phyloP scores from a whole-genome alignment of 805 yeast species.

The Wickerhamiella galacta region DNA sequence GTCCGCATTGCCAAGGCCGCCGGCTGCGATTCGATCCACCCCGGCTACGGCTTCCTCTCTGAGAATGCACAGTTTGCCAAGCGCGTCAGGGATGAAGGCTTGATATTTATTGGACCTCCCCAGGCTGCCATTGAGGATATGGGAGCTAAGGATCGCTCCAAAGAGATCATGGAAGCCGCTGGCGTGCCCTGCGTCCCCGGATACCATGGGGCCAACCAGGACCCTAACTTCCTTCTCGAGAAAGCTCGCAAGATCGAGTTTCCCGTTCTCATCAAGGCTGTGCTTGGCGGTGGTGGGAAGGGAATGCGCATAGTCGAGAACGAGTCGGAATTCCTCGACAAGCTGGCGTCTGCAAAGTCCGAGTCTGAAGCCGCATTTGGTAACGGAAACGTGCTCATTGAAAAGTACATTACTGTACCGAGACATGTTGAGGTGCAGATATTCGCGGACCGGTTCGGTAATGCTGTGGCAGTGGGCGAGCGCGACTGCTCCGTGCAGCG shows the following conservation, averaged over 20 bases:
- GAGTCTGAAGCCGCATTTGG: slow-evolving; percentile 40
- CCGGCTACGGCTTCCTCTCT: slow-evolving; percentile 40
- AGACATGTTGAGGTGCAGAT: slow-evolving; percentile 41
- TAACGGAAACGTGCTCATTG: slow-evolving; percentile 37
- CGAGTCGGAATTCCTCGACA: slow-evolving; percentile 31
- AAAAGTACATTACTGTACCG: slow-evolving; percentile 37
- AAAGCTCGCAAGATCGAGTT: slow-evolving; percentile 23
- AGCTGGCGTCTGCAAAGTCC: slow-evolving; percentile 35
- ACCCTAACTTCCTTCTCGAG: slow-evolving; percentile 13
- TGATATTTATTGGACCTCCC: slow-evolving; percentile 22
- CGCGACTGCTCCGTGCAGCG: slow-evolving; percentile 42
- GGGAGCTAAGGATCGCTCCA: slow-evolving; percentile 21
- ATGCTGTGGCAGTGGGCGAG: slow-evolving; percentile 40
- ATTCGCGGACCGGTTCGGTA: slow-evolving; percentile 38
- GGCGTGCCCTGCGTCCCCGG: slow-evolving; percentile 22
- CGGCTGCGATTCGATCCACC: slow-evolving; percentile 27
- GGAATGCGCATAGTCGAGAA: slow-evolving; percentile 38
- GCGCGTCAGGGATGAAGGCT: slow-evolving; percentile 19
- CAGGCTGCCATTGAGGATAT: slow-evolving; percentile 20
- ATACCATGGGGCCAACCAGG: slow-evolving; percentile 20
- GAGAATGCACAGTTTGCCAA: slow-evolving; percentile 25
- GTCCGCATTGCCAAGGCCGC: slow-evolving; percentile 1
- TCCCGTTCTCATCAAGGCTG: slow-evolving; percentile 40
- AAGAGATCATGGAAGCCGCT: slow-evolving; percentile 20
- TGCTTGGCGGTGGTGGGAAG: slow-evolving; percentile 45